Conservation (phyloP, 2,329 filamentous ascomycete genomes). For the Blastomyces parvus region DNA sequence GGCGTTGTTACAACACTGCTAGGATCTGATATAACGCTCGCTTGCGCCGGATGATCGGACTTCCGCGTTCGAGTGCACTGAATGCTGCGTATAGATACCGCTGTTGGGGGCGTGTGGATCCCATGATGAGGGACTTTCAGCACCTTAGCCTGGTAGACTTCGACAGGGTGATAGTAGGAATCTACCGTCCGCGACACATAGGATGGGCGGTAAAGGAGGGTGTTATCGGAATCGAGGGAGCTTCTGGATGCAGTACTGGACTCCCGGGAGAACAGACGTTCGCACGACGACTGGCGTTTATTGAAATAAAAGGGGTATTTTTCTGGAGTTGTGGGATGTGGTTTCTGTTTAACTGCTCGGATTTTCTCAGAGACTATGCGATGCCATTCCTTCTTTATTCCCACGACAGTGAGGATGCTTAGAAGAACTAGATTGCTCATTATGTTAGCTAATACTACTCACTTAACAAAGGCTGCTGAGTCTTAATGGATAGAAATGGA, state of each 20-base stretch:
- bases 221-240: neutral
- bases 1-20: neutral
- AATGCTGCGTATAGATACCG: constrained; percentile 1
- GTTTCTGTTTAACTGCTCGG: neutral
- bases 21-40: neutral
- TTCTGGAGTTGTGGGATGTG: neutral
- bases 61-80: neutral
- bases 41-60: neutral
- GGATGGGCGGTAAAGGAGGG: neutral
- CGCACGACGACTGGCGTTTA: neutral
- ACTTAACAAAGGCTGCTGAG: neutral
- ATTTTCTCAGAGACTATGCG: neutral
- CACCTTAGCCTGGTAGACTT: neutral
- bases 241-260: neutral
- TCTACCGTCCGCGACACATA: neutral
- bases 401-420: neutral
- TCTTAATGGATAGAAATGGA: neutral
- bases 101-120: neutral
- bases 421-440: neutral
- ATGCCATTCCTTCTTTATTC: neutral
- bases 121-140: constrained; percentile 2
- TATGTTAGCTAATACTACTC: neutral
- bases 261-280: neutral
- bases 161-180: neutral
- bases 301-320: neutral